Evolutionary conservation across 176 grass and related monocot species (phyloP).

Genomic region (Dactylis glomerata): DNA sequence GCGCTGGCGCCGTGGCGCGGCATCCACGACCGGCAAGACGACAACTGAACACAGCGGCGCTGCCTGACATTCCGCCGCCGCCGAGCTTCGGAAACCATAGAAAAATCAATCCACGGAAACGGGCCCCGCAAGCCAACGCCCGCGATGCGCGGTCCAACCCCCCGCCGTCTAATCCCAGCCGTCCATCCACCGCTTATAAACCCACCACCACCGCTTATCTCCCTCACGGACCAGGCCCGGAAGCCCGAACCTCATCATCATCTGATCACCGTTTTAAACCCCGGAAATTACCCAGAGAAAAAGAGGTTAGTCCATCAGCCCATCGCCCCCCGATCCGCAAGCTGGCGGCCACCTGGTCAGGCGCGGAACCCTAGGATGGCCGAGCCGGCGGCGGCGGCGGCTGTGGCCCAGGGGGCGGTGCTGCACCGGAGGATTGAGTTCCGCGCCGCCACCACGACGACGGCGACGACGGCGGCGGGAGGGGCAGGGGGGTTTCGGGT

Average conservation of each 20-base stretch:
- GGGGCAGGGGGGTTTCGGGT: conserved; percentile 27
- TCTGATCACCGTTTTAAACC: conserved; percentile 18
- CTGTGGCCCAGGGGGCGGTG: background rate
- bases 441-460: conserved; percentile 25
- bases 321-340: background rate
- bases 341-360: background rate
- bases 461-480: background rate
- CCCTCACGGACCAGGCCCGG: background rate
- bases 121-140: background rate
- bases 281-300: background rate
- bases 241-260: background rate
- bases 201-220: background rate
- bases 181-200: background rate
- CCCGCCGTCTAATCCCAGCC: background rate
- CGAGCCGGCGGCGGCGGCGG: background rate
- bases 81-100: background rate
- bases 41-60: background rate
- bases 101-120: background rate
- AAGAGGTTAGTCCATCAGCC: background rate
- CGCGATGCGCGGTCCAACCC: background rate
- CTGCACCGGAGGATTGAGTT: conserved; percentile 67
- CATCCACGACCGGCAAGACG: background rate
- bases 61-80: background rate
- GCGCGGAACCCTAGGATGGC: conserved; percentile 29
- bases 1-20: background rate